phyloP scores from a whole-genome alignment of 306 rosid genomes.

The Vigna unguiculata region DNA sequence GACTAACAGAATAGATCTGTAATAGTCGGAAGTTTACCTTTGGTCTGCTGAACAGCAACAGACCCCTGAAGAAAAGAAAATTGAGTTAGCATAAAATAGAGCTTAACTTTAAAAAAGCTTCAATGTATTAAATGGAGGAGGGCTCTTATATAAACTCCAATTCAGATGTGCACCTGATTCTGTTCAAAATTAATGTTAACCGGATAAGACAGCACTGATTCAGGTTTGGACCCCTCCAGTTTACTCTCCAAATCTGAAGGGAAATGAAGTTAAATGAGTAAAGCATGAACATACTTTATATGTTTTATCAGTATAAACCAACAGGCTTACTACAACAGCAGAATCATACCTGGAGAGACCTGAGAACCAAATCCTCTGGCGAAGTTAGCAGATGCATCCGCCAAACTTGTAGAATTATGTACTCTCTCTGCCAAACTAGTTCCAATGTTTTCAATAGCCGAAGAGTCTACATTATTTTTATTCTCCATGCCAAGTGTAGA shows the following conservation, averaged over 20 bases:
- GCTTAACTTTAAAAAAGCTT: conserved; percentile 25
- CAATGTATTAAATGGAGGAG: conserved; percentile 4
- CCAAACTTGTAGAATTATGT: conserved; percentile 42
- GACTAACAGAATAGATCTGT: conserved; percentile 14
- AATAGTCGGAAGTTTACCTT: conserved; percentile 48
- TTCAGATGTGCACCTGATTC: conserved; percentile 65
- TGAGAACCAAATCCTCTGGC: conserved; percentile 44
- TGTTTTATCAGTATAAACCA: conserved; percentile 34
- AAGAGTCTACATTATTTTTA: conserved; percentile 53
- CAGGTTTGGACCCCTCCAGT: conserved; percentile 53
- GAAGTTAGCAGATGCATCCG: conserved; percentile 52
- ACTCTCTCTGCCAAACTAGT: conserved; percentile 48
- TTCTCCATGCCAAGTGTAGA: conserved; percentile 56
- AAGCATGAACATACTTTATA: conserved; percentile 37
- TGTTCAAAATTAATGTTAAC: conserved; percentile 50
- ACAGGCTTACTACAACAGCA: conserved; percentile 33
- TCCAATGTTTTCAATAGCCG: conserved; percentile 51
- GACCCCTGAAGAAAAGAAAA: conserved; percentile 51
- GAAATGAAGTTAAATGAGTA: conserved; percentile 42
- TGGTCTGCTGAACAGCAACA: conserved; percentile 51
- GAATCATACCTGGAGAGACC: conserved; percentile 56
- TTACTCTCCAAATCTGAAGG: conserved; percentile 61
- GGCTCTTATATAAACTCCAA: conserved; percentile 18
- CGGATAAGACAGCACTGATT: conserved; percentile 48
- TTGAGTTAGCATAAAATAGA: conserved; percentile 34